These are phyloP conservation scores for Penicillium nucicola DNA, from an alignment of 495 filamentous ascomycete species.

Conservation along the genomic window DNA sequence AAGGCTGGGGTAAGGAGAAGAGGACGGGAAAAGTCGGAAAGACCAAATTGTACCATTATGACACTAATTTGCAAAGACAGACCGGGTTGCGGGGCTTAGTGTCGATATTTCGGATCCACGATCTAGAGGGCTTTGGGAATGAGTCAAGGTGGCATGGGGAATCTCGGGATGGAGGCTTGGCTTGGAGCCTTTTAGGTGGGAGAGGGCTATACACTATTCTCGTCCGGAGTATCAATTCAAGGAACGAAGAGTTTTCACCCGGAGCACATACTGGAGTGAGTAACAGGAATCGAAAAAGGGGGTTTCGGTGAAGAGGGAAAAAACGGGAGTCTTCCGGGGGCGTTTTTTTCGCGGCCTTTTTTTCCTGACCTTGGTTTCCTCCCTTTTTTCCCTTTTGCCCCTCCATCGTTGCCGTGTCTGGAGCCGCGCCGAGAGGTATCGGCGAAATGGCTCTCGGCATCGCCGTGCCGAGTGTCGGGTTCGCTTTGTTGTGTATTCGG, in stretches of 20 bases:
- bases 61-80: constrained; percentile 1
- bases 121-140: constrained; percentile 13
- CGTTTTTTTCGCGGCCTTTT: neutral
- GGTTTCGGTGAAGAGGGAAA: constrained; percentile 9
- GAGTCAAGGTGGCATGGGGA: neutral
- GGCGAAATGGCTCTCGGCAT: constrained; percentile 5
- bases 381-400: neutral
- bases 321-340: constrained; percentile 13
- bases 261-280: constrained; percentile 19
- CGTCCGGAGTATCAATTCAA: neutral
- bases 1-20: constrained; percentile 9
- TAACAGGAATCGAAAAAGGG: constrained; percentile 9
- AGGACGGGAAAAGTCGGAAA: constrained; percentile 23
- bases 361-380: constrained; percentile 1
- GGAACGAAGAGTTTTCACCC: constrained; percentile 9
- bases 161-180: constrained; percentile 1
- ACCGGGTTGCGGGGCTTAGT: constrained; percentile 20
- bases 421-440: neutral
- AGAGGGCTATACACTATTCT: too few relatives aligned
- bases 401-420: neutral
- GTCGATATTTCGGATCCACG: constrained; percentile 15
- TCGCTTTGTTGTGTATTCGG: neutral
- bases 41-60: constrained; percentile 16
- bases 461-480: constrained; percentile 20
- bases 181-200: neutral